phyloP scores from a whole-genome alignment of 139 green algal genomes.

The Chlorella sp. region DNA sequence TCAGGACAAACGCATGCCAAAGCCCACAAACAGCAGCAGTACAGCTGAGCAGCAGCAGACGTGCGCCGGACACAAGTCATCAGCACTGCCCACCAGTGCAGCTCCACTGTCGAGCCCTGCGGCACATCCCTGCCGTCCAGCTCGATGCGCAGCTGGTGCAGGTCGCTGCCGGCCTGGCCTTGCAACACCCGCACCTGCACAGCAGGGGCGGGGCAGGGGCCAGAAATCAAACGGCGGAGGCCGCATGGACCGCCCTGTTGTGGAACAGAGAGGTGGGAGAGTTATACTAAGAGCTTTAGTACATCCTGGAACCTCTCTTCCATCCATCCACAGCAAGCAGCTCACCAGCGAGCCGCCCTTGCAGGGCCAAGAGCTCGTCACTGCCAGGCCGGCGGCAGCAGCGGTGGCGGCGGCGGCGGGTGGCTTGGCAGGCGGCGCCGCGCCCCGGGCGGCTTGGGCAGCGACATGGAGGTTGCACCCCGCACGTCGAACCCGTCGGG shows the following conservation, averaged over 20 bases:
- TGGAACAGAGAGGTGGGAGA: too few species aligned
- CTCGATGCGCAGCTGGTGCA: background rate
- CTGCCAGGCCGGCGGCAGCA: background rate
- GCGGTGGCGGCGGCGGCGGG: background rate
- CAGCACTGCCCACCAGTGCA: conserved; percentile 35
- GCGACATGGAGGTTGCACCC: too few species aligned
- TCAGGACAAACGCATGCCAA: too few species aligned
- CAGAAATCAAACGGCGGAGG: background rate
- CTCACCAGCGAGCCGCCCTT: conserved; percentile 36
- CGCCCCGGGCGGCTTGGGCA: too few species aligned
- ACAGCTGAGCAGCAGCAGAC: background rate
- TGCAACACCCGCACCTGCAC: conserved; percentile 25
- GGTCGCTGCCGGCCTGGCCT: background rate
- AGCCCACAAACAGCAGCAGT: too few species aligned
- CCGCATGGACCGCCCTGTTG: too few species aligned
- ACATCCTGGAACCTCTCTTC: too few species aligned
- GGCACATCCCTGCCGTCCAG: conserved; percentile 1
- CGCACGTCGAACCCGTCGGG: too few species aligned
- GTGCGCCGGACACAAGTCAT: too few species aligned
- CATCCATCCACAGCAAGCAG: too few species aligned
- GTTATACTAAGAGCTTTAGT: too few species aligned
- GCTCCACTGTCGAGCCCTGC: background rate
- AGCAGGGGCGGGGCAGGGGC: background rate
- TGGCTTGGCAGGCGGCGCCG: too few species aligned
- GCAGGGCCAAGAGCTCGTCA: conserved; percentile 33